Base-by-base conservation (phyloP, 1,284 basidiomycete species). In the Caloboletus inedulis region DNA sequence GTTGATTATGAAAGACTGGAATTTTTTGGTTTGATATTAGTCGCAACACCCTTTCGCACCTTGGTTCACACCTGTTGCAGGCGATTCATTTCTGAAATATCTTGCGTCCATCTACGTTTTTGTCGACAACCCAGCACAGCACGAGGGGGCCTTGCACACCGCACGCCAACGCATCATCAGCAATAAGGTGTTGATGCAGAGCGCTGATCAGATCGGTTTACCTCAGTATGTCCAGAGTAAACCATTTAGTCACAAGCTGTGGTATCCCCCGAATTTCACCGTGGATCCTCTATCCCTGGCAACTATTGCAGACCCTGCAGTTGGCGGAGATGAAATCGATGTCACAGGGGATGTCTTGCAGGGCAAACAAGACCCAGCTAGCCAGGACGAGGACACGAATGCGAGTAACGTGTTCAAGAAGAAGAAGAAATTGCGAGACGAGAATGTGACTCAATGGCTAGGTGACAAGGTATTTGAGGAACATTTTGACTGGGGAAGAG, bases 1-100 rank as follows among this genome's bases (percentile, higher is more conserved):
- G 76, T 77, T 55, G 78, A 92, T 70, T 93, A 92, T 66, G 88
- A 93, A 69, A 81, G 90, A 34, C 71, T 91, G 34, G 90, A 93
- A 65, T 74, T 91, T 47, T 76, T 92, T 29, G 90, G 89, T 89
- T 64, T 56, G 66, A 50, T 49, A 37, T 55, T 37, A 51, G 13
- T 50, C 52, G 41, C 49, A 47, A 49, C 33, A 36, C 49, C 29
- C 37, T 57, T 59, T 55, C 57, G 54, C 21, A 14, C 25, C 33
- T 46, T 51, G 42, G 25, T 43, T 62, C 21, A 67, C 48, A 51
- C 45, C 43, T 50, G 37, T 45, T 49, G 35, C 57, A 91, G 89
- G 89, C 19, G 89, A 93, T 69, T 80, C 87, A 25, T 88, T 89
- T 66, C 72, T 93, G 51, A 93, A 93, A 69, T 86, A 85, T 62